Evolutionary conservation across 139 green algal species (phyloP), one percentile per base, ranked within the genome.

Genomic region (Tetraselmis chui): DNA sequence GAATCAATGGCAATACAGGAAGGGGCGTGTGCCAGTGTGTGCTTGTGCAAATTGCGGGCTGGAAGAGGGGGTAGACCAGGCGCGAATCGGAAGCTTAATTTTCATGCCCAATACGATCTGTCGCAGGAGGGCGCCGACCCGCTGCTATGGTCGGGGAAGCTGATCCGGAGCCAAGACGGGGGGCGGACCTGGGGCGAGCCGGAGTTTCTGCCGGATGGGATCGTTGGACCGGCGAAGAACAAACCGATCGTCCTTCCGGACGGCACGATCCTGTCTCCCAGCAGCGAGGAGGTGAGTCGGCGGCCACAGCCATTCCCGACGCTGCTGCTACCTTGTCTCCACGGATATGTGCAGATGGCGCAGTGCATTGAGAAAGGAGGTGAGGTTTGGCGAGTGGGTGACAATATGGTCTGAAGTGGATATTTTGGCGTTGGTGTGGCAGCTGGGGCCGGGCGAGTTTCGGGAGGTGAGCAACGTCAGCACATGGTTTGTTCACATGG

Each of bases 191-290:
- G 80, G 80, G 30, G 67, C 29, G 30, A 84, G 80, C 31, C 67
- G 29, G 30, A 76, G 80, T n/a, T 22, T 23, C 80, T 84, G 75
- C 28, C 67, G 74, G 29, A 74, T 11, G 80, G 80, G 23, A 80
- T 80, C 75, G 22, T 84, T 2, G 80, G 80, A 1, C 80, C 80
- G 27, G 31, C 31, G 25, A 84, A 84, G 80, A 84, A 84, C 59
- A 84, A 84, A 74, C 80, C 80, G 24, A 30, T 84, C 30, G 23
- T 76, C 18, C 31, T 75, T 1, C n/a, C 78, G 18, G 31, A 75
- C 78, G 78, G 78, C 45, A 67, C 45, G 11, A 67, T 67, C 18
- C 45, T 67, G 45, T 67, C 45, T 5, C 45, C 45, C 45, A 67
- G 45, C 45, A 67, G 45, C 18, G 45, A 67, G n/a, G 31, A 28